These are phyloP conservation scores for Paulownia fortunei DNA, from an alignment of 257 asterid genomes.

Conservation along the genomic window DNA sequence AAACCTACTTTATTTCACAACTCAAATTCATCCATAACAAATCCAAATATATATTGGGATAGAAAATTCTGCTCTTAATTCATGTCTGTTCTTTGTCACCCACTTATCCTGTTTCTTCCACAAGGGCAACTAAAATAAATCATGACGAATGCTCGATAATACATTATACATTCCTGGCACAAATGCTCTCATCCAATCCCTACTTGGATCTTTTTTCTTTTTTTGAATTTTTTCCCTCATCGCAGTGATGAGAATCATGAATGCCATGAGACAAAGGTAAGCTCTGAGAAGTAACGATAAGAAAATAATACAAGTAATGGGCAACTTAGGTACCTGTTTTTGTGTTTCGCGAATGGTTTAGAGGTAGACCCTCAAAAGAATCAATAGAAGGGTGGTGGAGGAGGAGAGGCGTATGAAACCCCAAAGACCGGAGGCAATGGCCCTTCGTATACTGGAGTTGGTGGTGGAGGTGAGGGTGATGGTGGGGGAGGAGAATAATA, in stretches of 20 bases:
- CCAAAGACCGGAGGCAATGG: constrained; percentile 79
- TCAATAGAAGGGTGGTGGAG: constrained; percentile 91
- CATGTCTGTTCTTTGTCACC: constrained; percentile 37
- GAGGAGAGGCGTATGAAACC: constrained; percentile 86
- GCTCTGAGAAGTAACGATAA: constrained; percentile 40
- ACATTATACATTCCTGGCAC: constrained; percentile 49
- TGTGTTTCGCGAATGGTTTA: constrained; percentile 43
- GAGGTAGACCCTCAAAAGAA: constrained; percentile 65
- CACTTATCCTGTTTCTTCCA: constrained; percentile 32
- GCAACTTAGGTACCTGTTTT: constrained; percentile 39
- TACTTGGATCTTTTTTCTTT: constrained; percentile 26
- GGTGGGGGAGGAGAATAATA: constrained; percentile 63
- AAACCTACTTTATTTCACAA: constrained; percentile 59
- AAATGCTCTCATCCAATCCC: constrained; percentile 37
- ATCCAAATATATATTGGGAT: constrained; percentile 40
- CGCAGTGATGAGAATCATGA: constrained; percentile 47
- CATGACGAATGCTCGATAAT: constrained; percentile 42
- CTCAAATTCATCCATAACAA: constrained; percentile 46
- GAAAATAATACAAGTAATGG: constrained; percentile 45
- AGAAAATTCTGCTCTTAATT: constrained; percentile 41
- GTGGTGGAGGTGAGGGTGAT: constrained; percentile 59
- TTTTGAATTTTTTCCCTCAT: constrained; percentile 35
- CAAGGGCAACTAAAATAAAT: constrained; percentile 38
- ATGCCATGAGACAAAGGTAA: constrained; percentile 37
- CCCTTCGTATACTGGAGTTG: constrained; percentile 74